Base-by-base conservation (phyloP, 345 rosid species). In the Melaleuca alternifolia region DNA sequence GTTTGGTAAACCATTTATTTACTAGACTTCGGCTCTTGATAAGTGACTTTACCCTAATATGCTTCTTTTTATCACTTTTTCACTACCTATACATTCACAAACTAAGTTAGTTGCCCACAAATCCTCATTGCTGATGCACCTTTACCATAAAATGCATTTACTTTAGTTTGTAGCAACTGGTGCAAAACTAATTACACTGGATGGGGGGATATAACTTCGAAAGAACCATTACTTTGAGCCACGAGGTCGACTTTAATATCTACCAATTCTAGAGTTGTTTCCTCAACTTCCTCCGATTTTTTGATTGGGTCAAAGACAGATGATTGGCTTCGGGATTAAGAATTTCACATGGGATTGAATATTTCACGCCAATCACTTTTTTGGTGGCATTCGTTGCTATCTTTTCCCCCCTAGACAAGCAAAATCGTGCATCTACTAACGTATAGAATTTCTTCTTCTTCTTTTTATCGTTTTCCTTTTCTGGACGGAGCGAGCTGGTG, bases 241-340 rank as follows among this genome's bases (percentile, higher is more conserved):
- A 61, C 37, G 2, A 13, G 37, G 28, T 61, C 9, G 0, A 61
- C 14, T 61, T 61, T 13, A 61, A n/a, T 28, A 62, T 62, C 28
- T 1, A 0, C 26, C 30, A 57, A 10, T 57, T 4, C 14, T 6
- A 59, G 6, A n/a, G 9, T 59, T 59, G 71, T 0, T 59, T 59
- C 10, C 71, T n/a, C 71, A 59, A n/a, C n/a, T n/a, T n/a, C 24
- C 79, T 71, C 24, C 13, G 37, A 46, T 33, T 0, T 71, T 33
- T 71, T 10, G 13, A 71, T 37, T 12, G 24, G 13, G 11, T 71
- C 81, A 71, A 71, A 18, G 48, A 24, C 48, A 37, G 11, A 71
- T 26, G 48, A 71, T 9, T 37, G 48, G 18, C 46, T 0, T 37
- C 14, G 0, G 13, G 14, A 37, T 59, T 30, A 12, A 28, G 71